These are phyloP conservation scores for Gossypium anomalum DNA, from an alignment of 345 rosid species.

Conservation along the genomic window DNA sequence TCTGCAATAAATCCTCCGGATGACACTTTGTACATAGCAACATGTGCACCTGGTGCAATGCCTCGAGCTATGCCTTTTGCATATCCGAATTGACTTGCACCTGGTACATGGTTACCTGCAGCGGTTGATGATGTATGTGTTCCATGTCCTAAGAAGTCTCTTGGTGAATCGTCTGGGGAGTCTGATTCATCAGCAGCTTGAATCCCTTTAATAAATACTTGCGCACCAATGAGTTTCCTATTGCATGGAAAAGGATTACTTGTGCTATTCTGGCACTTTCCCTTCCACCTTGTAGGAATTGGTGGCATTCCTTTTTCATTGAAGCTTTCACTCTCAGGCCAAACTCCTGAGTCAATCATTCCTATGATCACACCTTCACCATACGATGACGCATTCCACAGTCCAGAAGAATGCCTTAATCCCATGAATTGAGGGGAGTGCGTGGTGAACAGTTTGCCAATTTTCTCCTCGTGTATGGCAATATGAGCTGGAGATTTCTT, in stretches of 20 bases:
- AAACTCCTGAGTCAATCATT: constrained; percentile 8
- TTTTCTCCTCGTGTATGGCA: constrained; percentile 9
- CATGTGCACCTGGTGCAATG: constrained; percentile 14
- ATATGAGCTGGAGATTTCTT: constrained; percentile 14
- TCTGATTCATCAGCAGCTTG: background rate
- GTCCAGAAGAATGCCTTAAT: background rate
- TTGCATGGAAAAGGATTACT: constrained; percentile 6
- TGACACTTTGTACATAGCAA: constrained; percentile 18
- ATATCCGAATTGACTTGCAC: constrained; percentile 19
- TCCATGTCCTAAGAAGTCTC: constrained; percentile 15
- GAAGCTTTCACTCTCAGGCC: constrained; percentile 17
- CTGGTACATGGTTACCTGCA: constrained; percentile 10
- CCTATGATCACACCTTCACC: constrained; percentile 20
- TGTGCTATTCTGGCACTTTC: constrained; percentile 2
- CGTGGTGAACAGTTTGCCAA: constrained; percentile 16
- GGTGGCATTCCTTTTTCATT: constrained; percentile 11
- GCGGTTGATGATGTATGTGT: constrained; percentile 14
- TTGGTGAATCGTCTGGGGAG: constrained; percentile 5
- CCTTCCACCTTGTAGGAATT: constrained; percentile 12
- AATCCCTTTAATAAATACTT: background rate
- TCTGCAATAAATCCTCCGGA: background rate
- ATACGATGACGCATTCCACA: constrained; percentile 9
- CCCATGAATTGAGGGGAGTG: constrained; percentile 11
- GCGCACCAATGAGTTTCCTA: constrained; percentile 8
- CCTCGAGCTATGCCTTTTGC: constrained; percentile 15